A percentile compares a stretch with the other conserved stretches of the same genome.
phyloP scores from a whole-genome alignment of 306 rosid genomes.

The Phaseolus lunatus region DNA sequence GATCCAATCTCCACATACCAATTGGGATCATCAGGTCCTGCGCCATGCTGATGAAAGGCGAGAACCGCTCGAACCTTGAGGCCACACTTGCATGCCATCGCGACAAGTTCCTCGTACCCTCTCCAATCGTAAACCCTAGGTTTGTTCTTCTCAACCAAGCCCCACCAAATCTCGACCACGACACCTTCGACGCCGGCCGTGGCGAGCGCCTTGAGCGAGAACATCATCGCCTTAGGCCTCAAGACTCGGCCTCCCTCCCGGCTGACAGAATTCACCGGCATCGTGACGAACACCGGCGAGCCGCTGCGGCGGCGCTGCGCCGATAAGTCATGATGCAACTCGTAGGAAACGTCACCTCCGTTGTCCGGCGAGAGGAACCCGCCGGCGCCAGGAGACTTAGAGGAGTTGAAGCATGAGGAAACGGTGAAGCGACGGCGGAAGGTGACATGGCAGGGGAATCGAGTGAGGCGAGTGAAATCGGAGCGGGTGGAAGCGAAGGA shows the following conservation, averaged over 20 bases:
- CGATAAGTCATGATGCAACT: slow-evolving; percentile 68
- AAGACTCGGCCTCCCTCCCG: slow-evolving; percentile 51
- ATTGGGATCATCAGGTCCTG: slow-evolving; percentile 62
- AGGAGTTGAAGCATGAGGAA: slow-evolving; percentile 68
- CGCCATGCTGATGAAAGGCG: slow-evolving; percentile 76
- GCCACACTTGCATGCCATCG: slow-evolving; percentile 65
- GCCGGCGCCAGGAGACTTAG: slow-evolving; percentile 63
- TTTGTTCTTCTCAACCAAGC: slow-evolving; percentile 74
- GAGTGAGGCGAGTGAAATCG: slow-evolving; percentile 46
- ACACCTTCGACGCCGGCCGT: slow-evolving; percentile 87
- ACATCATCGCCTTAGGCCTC: slow-evolving; percentile 56
- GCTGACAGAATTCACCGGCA: slow-evolving; percentile 63
- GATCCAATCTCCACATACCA: slow-evolving; percentile 51
- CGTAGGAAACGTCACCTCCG: slow-evolving; percentile 66
- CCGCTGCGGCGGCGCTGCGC: slow-evolving; percentile 64
- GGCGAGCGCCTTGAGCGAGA: slow-evolving; percentile 70
- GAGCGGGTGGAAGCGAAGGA: slow-evolving; percentile 59
- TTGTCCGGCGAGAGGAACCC: slow-evolving; percentile 69
- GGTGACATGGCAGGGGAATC: slow-evolving; percentile 55
- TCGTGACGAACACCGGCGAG: slow-evolving; percentile 73
- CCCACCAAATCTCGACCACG: slow-evolving; percentile 95
- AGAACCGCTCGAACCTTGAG: slow-evolving; percentile 82
- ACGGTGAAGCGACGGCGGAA: slow-evolving; percentile 48
- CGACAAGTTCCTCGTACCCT: slow-evolving; percentile 72
- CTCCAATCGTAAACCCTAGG: slow-evolving; percentile 80